Conservation (phyloP, 495 filamentous ascomycete genomes). For the Lasiosphaeriaceae sp. region DNA sequence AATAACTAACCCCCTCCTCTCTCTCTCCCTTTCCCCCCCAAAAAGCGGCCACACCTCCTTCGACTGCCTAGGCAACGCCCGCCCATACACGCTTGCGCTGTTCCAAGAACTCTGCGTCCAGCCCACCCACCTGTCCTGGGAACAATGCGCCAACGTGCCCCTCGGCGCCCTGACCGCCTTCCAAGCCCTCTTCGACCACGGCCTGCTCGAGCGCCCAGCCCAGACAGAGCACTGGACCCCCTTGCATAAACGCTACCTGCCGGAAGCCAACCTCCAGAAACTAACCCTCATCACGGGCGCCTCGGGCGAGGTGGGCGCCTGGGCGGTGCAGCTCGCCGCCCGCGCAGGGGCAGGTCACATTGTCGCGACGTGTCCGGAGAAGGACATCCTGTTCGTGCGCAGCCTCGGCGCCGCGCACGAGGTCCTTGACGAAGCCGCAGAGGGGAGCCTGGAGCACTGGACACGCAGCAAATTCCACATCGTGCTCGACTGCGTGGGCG, state of each 20-base stretch:
- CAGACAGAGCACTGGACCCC: neutral
- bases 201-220: conserved; percentile 22
- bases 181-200: conserved; percentile 57
- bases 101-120: conserved; percentile 49
- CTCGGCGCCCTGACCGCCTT: conserved; percentile 53
- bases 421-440: conserved; percentile 42
- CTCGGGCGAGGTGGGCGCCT: conserved; percentile 47
- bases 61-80: conserved; percentile 47
- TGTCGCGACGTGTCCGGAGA: conserved; percentile 34
- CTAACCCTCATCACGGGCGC: conserved; percentile 49
- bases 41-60: conserved; percentile 22
- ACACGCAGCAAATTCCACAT: conserved; percentile 38
- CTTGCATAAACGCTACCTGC: neutral
- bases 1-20: neutral
- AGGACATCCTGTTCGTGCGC: conserved; percentile 32
- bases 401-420: conserved; percentile 40
- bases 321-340: conserved; percentile 48
- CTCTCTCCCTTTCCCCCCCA: neutral
- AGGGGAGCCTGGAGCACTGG: conserved; percentile 35
- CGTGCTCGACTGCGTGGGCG: conserved; percentile 51
- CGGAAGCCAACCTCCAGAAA: conserved; percentile 15
- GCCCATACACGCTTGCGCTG: conserved; percentile 47
- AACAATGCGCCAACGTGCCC: conserved; percentile 51
- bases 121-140: conserved; percentile 44
- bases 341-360: conserved; percentile 41